A percentile compares a stretch with the other conserved stretches of the same genome.
Conservation (phyloP, 805 yeast genomes). For the Starmerella cellae region DNA sequence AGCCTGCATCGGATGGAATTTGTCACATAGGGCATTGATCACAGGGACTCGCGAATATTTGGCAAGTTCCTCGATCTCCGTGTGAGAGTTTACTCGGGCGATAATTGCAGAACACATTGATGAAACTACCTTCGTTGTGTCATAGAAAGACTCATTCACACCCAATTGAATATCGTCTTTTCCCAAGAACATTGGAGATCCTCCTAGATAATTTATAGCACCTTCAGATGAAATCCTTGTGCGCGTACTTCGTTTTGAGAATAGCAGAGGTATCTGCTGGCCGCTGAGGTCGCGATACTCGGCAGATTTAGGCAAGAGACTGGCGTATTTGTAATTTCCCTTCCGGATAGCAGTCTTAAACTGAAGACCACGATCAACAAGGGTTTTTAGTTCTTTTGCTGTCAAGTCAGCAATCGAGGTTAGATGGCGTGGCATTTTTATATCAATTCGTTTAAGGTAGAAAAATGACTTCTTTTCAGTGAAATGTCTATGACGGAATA, state of each 20-base stretch:
- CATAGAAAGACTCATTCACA: conserved; percentile 81
- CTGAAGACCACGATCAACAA: conserved; percentile 59
- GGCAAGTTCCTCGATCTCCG: conserved; percentile 66
- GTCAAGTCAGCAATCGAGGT: conserved; percentile 69
- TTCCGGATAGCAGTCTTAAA: conserved; percentile 37
- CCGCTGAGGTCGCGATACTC: conserved; percentile 40
- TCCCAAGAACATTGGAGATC: conserved; percentile 91
- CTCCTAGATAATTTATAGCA: conserved; percentile 86
- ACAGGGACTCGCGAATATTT: conserved; percentile 78
- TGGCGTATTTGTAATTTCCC: conserved; percentile 33
- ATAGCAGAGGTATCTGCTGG: conserved; percentile 67
- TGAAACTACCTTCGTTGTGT: conserved; percentile 76
- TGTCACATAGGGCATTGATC: conserved; percentile 86
- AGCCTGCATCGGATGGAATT: conserved; percentile 89
- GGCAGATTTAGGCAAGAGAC: conserved; percentile 35
- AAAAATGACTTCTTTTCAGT: too few relatives aligned
- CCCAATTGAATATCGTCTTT: conserved; percentile 95
- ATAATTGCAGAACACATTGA: conserved; percentile 95
- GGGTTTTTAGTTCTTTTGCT: conserved; percentile 51
- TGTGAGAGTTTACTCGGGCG: conserved; percentile 85
- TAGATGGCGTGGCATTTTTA: conserved; percentile 40
- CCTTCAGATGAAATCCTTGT: conserved; percentile 92
- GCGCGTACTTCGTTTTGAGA: conserved; percentile 87
- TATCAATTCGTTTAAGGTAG: too few relatives aligned
- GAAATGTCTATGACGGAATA: too few relatives aligned